Conservation (phyloP, 2,329 filamentous ascomycete species). For the Fusarium verrucosum region DNA sequence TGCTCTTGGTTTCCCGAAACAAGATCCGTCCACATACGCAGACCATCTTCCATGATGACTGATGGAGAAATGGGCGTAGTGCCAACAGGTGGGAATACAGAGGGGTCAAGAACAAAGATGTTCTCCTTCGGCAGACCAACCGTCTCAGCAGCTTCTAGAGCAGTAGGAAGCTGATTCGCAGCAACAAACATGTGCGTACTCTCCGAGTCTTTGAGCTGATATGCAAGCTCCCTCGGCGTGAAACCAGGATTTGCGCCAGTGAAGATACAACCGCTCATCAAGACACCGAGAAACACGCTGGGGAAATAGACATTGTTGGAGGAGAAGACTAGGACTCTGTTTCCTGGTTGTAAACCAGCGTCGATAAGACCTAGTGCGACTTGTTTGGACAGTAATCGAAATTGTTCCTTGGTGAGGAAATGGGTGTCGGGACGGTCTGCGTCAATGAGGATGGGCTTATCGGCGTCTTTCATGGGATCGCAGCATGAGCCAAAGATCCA, state of each 20-base stretch:
- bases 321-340: constrained; percentile 77
- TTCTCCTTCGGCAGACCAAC: constrained; percentile 62
- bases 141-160: constrained; percentile 69
- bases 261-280: constrained; percentile 82
- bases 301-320: constrained; percentile 81
- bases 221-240: constrained; percentile 75
- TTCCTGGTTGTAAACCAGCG: constrained; percentile 71
- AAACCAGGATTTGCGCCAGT: constrained; percentile 77
- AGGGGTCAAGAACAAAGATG: constrained; percentile 75
- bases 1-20: constrained; percentile 56
- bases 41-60: neutral
- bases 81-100: constrained; percentile 41
- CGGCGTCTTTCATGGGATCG: constrained; percentile 49
- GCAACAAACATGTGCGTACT: constrained; percentile 73
- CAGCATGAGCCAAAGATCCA: constrained; percentile 63
- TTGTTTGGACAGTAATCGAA: constrained; percentile 75
- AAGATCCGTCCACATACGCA: constrained; percentile 69
- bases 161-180: constrained; percentile 67
- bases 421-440: constrained; percentile 72
- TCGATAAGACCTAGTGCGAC: constrained; percentile 73
- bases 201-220: constrained; percentile 77
- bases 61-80: constrained; percentile 43
- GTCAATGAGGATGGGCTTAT: constrained; percentile 65
- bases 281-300: constrained; percentile 72
- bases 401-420: constrained; percentile 69